phyloP scores from a whole-genome alignment of 306 rosid species.

The Argentina anserina region DNA sequence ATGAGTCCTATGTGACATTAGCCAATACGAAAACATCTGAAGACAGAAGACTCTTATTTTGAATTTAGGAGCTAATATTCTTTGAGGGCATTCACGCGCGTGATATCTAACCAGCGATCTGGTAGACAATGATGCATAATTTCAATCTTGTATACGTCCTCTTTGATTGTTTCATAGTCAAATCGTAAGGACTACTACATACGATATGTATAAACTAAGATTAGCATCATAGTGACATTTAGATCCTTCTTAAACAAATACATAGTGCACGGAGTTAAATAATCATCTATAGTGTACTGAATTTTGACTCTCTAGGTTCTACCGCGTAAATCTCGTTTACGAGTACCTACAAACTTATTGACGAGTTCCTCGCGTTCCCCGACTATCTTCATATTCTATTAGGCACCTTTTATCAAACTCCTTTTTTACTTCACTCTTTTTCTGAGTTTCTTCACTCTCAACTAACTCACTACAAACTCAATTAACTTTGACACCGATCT shows the following conservation, averaged over 20 bases:
- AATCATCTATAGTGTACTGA: constrained; percentile 10
- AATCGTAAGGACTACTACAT: neutral
- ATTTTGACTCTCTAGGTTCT: neutral
- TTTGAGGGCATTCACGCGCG: too few species aligned
- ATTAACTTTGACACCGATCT: neutral
- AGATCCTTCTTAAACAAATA: neutral
- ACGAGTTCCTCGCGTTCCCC: neutral
- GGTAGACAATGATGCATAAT: too few species aligned
- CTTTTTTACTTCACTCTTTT: neutral
- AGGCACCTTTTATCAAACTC: neutral
- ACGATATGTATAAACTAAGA: neutral
- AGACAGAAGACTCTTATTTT: too few species aligned
- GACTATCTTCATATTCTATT: neutral
- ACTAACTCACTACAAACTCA: neutral
- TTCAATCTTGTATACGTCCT: too few species aligned
- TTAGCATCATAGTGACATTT: neutral
- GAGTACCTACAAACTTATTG: neutral
- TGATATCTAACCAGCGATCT: too few species aligned
- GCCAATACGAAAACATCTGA: too few species aligned
- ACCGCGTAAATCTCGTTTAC: constrained; percentile 1
- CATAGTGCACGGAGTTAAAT: neutral
- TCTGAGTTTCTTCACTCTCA: neutral
- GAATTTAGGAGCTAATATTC: too few species aligned
- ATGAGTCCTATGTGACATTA: neutral
- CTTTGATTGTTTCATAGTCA: neutral